Evolutionary conservation across 345 rosid species (phyloP).

Genomic region (Pistacia integerrima): DNA sequence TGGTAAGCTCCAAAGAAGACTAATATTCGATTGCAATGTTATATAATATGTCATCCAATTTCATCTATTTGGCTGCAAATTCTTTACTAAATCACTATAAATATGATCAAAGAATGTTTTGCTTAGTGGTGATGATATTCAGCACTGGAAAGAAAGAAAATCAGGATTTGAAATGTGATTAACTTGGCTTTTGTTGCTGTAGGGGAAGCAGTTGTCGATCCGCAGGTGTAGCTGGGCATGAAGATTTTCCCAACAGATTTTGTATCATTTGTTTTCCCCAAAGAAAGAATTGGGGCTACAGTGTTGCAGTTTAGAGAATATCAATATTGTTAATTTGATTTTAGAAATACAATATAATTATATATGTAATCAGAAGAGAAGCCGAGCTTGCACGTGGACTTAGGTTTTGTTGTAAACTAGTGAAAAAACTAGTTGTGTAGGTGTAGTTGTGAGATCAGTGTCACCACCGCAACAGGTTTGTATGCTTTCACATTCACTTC

Average conservation of each 20-base stretch:
- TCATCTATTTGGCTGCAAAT: not conserved
- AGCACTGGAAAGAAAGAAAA: not conserved
- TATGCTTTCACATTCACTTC: not conserved
- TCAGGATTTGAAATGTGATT: not conserved
- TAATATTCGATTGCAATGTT: not conserved
- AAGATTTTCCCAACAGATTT: constrained; percentile 9
- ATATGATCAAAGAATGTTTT: not conserved
- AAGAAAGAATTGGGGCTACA: constrained; percentile 20
- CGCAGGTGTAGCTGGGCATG: constrained; percentile 35
- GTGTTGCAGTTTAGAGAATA: constrained; percentile 17
- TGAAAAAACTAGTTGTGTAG: not conserved
- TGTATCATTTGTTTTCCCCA: constrained; percentile 25
- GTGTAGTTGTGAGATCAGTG: no score
- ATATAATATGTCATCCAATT: not conserved
- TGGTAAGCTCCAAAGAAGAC: constrained; percentile 43
- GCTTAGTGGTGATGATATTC: not conserved
- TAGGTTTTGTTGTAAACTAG: not conserved
- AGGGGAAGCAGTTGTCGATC: constrained; percentile 56
- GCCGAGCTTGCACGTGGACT: not conserved
- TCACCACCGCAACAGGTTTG: not conserved
- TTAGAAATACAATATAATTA: constrained; percentile 15
- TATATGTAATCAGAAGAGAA: constrained; percentile 31
- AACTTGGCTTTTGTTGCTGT: constrained; percentile 15
- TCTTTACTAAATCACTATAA: not conserved
- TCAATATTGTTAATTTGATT: constrained; percentile 10